These are phyloP conservation scores for Ceratobasidium sp. DNA, from an alignment of 1,284 basidiomycete genomes.

Conservation along the genomic window DNA sequence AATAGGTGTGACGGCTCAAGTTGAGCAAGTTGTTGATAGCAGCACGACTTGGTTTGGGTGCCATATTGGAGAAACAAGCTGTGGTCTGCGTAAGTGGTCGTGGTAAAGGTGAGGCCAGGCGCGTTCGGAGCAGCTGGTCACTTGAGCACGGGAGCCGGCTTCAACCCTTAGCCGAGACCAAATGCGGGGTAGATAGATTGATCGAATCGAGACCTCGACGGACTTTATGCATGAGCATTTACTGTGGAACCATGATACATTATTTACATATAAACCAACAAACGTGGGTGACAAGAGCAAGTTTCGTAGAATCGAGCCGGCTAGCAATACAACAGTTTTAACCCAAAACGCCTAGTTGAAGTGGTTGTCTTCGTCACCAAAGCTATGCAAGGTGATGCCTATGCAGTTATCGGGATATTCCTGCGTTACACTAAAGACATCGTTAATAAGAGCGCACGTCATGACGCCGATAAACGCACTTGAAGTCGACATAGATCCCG, in stretches of 20 bases:
- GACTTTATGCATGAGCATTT: background rate
- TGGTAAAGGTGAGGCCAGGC: constrained; percentile 11
- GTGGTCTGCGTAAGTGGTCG: background rate
- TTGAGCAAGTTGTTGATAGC: constrained; percentile 73
- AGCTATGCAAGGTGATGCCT: constrained; percentile 29
- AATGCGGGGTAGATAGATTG: constrained; percentile 9
- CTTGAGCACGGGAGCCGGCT: constrained; percentile 21
- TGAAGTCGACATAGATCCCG: constrained; percentile 36
- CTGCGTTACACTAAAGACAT: constrained; percentile 7
- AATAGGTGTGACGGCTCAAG: constrained; percentile 72
- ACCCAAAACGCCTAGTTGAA: background rate
- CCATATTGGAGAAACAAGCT: constrained; percentile 52
- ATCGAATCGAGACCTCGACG: background rate
- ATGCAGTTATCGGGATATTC: constrained; percentile 33
- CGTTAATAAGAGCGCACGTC: background rate
- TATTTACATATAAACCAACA: background rate
- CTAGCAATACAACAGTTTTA: constrained; percentile 24
- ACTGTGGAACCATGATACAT: background rate
- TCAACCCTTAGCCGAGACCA: constrained; percentile 17
- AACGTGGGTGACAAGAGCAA: background rate
- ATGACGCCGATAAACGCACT: background rate
- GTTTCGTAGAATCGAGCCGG: background rate
- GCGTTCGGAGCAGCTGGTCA: background rate
- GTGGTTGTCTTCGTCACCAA: constrained; percentile 26
- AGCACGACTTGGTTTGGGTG: constrained; percentile 60